Evolutionary conservation across 2,329 filamentous ascomycete species (phyloP).

Genomic region (Thelonectria olida): DNA sequence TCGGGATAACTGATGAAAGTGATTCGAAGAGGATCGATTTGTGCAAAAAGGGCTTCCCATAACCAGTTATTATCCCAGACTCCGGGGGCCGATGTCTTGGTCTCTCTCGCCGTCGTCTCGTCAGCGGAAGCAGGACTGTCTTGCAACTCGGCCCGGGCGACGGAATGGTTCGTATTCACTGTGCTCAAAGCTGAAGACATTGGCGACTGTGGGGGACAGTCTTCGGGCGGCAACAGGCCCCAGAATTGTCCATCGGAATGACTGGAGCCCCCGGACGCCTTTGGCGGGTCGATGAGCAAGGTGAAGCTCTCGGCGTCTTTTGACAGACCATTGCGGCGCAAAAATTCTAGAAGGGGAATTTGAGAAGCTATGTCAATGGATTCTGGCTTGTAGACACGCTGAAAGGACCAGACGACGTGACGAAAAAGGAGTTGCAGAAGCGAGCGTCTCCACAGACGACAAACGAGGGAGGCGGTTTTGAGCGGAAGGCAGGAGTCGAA

Average conservation of each 20-base stretch:
- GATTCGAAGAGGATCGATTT: conserved; percentile 62
- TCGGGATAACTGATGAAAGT: conserved; percentile 69
- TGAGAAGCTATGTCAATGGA: conserved; percentile 34
- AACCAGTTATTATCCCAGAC: conserved; percentile 53
- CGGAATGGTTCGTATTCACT: conserved; percentile 41
- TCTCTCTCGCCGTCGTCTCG: conserved; percentile 24
- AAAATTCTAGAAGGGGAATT: conserved; percentile 52
- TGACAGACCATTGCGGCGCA: conserved; percentile 48
- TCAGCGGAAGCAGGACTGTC: neutral
- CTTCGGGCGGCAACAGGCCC: conserved; percentile 43
- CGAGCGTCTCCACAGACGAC: conserved; percentile 60
- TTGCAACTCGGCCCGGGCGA: conserved; percentile 17
- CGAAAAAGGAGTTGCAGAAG: conserved; percentile 66
- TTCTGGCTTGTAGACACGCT: conserved; percentile 41
- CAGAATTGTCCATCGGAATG: conserved; percentile 38
- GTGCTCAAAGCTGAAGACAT: no score
- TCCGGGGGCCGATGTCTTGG: conserved; percentile 23
- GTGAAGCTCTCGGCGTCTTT: conserved; percentile 54
- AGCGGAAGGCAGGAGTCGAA: conserved; percentile 46
- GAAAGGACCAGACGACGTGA: conserved; percentile 56
- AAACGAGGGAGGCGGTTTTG: conserved; percentile 66
- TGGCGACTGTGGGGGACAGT: conserved; percentile 21
- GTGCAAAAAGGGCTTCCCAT: conserved; percentile 65
- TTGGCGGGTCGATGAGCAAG: conserved; percentile 48
- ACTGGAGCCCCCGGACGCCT: conserved; percentile 36